These are phyloP conservation scores for Chlorella vulgaris DNA, from an alignment of 139 green algal genomes.

Conservation along the genomic window DNA sequence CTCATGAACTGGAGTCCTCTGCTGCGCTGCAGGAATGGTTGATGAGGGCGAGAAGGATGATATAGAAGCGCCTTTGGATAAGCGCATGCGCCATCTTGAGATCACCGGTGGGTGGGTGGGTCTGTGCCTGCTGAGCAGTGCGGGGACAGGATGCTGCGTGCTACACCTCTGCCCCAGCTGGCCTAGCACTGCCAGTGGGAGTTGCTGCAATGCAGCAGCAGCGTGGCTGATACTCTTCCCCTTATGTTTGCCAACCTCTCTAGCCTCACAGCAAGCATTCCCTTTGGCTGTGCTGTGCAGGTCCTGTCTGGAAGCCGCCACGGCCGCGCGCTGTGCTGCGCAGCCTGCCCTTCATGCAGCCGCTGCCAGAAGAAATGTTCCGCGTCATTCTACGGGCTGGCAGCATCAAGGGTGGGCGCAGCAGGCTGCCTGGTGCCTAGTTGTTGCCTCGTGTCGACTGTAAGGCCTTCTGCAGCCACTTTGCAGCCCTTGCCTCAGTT, in stretches of 20 bases:
- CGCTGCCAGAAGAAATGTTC: constrained; percentile 11
- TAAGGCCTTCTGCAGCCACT: too few relatives aligned
- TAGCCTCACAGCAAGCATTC: too few relatives aligned
- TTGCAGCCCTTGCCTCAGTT: neutral
- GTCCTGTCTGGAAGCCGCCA: constrained; percentile 66
- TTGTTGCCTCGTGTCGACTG: too few relatives aligned
- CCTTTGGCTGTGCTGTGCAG: too few relatives aligned
- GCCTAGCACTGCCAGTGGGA: too few relatives aligned
- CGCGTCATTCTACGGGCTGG: neutral
- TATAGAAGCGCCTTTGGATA: neutral
- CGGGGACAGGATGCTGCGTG: neutral
- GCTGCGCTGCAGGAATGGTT: constrained; percentile 21
- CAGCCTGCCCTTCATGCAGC: constrained; percentile 67
- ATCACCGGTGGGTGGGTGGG: neutral
- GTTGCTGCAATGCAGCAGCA: too few relatives aligned
- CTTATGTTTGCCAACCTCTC: too few relatives aligned
- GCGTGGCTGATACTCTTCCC: too few relatives aligned
- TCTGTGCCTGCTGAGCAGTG: neutral
- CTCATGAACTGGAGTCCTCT: too few relatives aligned
- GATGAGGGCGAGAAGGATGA: constrained; percentile 1
- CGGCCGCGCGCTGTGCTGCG: constrained; percentile 55
- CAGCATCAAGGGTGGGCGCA: constrained; percentile 2
- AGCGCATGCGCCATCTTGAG: constrained; percentile 8
- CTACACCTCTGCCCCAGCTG: too few relatives aligned
- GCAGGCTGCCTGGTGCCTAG: too few relatives aligned